Evolutionary conservation across 495 filamentous ascomycete species (phyloP).

Genomic region (Hypomontagnella submonticulosa): DNA sequence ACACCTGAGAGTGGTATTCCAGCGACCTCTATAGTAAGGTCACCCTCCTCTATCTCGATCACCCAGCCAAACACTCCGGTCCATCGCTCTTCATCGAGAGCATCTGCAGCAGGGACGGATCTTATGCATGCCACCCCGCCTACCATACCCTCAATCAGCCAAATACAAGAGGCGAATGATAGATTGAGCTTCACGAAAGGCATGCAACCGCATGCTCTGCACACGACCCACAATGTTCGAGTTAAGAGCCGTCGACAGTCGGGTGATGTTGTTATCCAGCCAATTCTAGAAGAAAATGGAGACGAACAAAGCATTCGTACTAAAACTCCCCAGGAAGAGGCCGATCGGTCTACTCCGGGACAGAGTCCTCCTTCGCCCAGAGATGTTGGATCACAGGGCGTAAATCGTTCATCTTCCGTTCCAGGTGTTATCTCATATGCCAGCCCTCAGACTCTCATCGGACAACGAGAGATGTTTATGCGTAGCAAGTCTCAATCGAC

Average conservation of each 20-base stretch:
- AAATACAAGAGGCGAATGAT: conserved; percentile 30
- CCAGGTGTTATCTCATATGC: conserved; percentile 52
- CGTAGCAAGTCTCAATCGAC: conserved; percentile 61
- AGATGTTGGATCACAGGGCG: conserved; percentile 30
- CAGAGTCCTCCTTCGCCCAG: conserved; percentile 28
- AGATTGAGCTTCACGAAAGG: conserved; percentile 38
- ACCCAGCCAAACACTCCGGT: conserved; percentile 44
- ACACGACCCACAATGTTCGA: conserved; percentile 24
- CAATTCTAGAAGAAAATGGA: conserved; percentile 54
- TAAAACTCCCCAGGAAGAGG: conserved; percentile 31
- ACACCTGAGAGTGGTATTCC: conserved; percentile 67
- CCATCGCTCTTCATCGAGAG: conserved; percentile 57
- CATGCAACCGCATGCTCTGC: conserved; percentile 29
- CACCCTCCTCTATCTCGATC: conserved; percentile 49
- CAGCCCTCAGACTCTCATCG: conserved; percentile 67
- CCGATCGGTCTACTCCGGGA: conserved; percentile 15
- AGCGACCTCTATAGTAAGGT: conserved; percentile 50
- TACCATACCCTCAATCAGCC: conserved; percentile 16
- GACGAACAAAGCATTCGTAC: conserved; percentile 34
- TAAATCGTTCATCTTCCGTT: conserved; percentile 40
- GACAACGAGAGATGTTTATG: conserved; percentile 69
- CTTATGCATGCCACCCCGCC: conserved; percentile 52
- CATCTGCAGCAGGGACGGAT: conserved; percentile 53
- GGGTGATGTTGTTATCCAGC: conserved; percentile 48
- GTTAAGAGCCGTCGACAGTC: conserved; percentile 40